phyloP scores from a whole-genome alignment of 2,329 filamentous ascomycete genomes.

The Penicillium thymicola region DNA sequence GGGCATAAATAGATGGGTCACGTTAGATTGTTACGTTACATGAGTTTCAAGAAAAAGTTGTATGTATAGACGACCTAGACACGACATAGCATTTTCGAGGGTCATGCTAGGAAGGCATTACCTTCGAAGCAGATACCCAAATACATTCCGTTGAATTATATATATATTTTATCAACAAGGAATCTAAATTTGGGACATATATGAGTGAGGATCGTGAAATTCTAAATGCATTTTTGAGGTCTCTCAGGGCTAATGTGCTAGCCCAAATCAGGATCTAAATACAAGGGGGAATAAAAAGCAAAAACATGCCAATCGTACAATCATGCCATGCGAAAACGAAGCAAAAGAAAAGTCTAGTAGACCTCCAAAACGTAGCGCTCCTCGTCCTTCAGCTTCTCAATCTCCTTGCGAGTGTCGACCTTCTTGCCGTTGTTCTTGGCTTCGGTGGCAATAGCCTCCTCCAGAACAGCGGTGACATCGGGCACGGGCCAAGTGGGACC shows the following conservation, averaged over 20 bases:
- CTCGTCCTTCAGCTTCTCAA: slow-evolving; percentile 95
- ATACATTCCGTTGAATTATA: slow-evolving; percentile 5
- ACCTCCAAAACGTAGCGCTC: slow-evolving; percentile 94
- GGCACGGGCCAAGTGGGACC: slow-evolving; percentile 98
- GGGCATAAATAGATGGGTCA: slow-evolving; percentile 21
- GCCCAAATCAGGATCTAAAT: slow-evolving; percentile 22
- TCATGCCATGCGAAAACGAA: slow-evolving; percentile 10
- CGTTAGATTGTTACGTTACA: slow-evolving; percentile 17
- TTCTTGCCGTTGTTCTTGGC: slow-evolving; percentile 68
- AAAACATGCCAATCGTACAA: slow-evolving; percentile 15
- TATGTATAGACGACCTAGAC: slow-evolving; percentile 15
- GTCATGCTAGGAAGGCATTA: slow-evolving; percentile 4
- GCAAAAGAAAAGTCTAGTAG: slow-evolving; percentile 58
- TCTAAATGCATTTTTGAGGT: slow-evolving; percentile 16
- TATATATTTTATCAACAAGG: background rate
- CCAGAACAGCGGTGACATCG: slow-evolving; percentile 87
- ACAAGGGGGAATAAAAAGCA: slow-evolving; percentile 16
- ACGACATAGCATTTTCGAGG: slow-evolving; percentile 7
- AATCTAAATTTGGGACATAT: background rate
- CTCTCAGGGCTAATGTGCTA: slow-evolving; percentile 18
- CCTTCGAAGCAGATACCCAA: slow-evolving; percentile 17
- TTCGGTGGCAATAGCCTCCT: slow-evolving; percentile 83
- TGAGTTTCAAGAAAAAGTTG: slow-evolving; percentile 6
- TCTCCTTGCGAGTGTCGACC: slow-evolving; percentile 82
- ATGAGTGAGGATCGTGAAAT: background rate